Conservation (phyloP, 139 green algal genomes). For the Desmodesmus armatus region DNA sequence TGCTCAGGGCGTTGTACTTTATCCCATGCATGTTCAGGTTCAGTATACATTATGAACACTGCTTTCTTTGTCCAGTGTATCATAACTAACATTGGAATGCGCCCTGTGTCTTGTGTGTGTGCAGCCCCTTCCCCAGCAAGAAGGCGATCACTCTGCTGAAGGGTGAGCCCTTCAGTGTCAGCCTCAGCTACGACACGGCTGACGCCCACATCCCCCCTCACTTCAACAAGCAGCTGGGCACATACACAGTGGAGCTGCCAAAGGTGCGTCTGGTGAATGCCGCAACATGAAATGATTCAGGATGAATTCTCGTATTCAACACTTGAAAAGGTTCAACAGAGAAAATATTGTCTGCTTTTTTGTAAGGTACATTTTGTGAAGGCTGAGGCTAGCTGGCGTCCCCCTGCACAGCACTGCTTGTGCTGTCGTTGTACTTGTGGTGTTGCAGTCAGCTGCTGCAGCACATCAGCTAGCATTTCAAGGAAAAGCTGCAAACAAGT, state of each 20-base stretch:
- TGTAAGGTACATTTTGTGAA: too few species aligned
- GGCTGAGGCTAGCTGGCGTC: neutral
- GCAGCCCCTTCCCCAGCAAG: constrained; percentile 78
- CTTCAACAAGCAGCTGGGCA: neutral
- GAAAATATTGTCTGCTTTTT: too few species aligned
- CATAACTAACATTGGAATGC: too few species aligned
- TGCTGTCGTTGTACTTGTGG: neutral
- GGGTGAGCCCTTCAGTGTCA: constrained; percentile 82
- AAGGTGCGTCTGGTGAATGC: constrained; percentile 37
- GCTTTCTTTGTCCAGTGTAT: too few species aligned
- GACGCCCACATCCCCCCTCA: constrained; percentile 15
- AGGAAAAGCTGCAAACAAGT: too few species aligned
- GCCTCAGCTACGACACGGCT: constrained; percentile 48
- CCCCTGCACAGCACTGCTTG: neutral
- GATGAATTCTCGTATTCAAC: too few species aligned
- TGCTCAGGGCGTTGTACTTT: too few species aligned
- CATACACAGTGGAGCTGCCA: constrained; percentile 65
- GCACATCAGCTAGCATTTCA: too few species aligned
- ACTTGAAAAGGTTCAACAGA: too few species aligned
- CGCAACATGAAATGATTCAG: too few species aligned
- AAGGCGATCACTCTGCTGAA: constrained; percentile 96
- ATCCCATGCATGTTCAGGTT: too few species aligned
- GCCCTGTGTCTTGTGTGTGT: neutral
- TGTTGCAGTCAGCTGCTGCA: neutral
- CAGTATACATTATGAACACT: too few species aligned